A percentile compares a stretch with the other conserved stretches of the same genome.
Evolutionary conservation across 2,329 filamentous ascomycete species (phyloP).

Genomic region (Myriosclerotinia scirpicola): DNA sequence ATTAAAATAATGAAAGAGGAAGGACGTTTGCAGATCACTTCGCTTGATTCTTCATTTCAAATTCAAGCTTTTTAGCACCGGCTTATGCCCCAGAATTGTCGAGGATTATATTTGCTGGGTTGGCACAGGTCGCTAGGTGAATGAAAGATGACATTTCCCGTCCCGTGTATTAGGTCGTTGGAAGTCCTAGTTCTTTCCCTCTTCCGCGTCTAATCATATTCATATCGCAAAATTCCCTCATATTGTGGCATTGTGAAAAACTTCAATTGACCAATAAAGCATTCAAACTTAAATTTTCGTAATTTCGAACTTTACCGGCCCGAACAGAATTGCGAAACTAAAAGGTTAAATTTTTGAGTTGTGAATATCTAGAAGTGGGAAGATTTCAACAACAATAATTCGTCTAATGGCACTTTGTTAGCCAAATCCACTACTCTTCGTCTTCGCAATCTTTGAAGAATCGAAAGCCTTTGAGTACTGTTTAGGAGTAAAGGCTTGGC

Average conservation of each 20-base stretch:
- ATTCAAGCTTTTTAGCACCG: conserved; percentile 3
- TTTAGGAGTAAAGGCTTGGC: not conserved
- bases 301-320: not conserved
- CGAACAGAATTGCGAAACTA: not conserved
- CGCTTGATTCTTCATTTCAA: not conserved
- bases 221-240: not conserved
- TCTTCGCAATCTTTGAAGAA: not conserved
- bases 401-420: too few relatives aligned
- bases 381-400: not conserved
- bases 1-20: too few relatives aligned
- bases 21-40: not conserved
- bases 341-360: too few relatives aligned
- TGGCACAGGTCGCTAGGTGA: not conserved
- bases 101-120: not conserved
- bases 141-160: not conserved
- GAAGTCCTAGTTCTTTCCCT: not conserved
- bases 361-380: not conserved
- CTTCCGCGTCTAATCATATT: not conserved
- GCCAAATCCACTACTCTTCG: not conserved
- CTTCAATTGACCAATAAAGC: not conserved
- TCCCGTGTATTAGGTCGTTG: not conserved
- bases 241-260: too few relatives aligned
- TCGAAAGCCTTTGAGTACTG: not conserved
- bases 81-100: not conserved
- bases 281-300: not conserved